These are phyloP conservation scores for Arthroderma sp. DNA, from an alignment of 2,329 filamentous ascomycete species.

Conservation along the genomic window DNA sequence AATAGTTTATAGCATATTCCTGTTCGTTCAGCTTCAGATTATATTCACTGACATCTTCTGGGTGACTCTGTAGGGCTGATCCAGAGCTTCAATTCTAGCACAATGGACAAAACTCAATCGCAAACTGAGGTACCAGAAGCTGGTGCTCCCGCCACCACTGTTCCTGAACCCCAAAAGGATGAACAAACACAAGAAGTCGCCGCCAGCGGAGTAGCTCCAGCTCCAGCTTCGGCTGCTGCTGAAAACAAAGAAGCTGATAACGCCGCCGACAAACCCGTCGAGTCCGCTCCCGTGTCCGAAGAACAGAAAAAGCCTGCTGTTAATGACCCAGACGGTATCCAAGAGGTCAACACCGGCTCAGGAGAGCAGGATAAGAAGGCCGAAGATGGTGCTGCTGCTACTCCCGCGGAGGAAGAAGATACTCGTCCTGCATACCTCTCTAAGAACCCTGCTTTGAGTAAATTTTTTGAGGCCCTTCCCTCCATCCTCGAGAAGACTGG, in stretches of 20 bases:
- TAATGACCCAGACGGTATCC: constrained; percentile 5
- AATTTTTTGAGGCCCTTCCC: constrained; percentile 47
- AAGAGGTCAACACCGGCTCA: constrained; percentile 7
- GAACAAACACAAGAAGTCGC: background rate
- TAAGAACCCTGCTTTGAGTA: constrained; percentile 34
- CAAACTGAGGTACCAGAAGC: constrained; percentile 11
- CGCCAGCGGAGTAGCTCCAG: constrained; percentile 1
- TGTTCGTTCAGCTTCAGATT: no score
- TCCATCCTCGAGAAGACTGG: constrained; percentile 44
- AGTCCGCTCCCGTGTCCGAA: constrained; percentile 3
- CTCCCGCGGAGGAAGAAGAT: constrained; percentile 9
- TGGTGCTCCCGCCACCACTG: constrained; percentile 5
- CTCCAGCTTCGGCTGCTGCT: constrained; percentile 7
- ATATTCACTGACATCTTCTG: no score
- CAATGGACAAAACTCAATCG: constrained; percentile 4
- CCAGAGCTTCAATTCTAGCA: background rate
- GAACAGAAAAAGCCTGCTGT: constrained; percentile 4
- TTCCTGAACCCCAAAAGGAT: constrained; percentile 11
- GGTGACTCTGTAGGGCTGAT: no score
- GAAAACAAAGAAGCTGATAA: constrained; percentile 5
- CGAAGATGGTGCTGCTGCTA: constrained; percentile 1
- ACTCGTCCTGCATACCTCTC: constrained; percentile 24
- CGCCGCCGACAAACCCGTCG: constrained; percentile 6
- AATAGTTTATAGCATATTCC: no score
- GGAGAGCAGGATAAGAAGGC: background rate